phyloP scores from a whole-genome alignment of 805 yeast species.

The Nakazawaea ishiwadae region DNA sequence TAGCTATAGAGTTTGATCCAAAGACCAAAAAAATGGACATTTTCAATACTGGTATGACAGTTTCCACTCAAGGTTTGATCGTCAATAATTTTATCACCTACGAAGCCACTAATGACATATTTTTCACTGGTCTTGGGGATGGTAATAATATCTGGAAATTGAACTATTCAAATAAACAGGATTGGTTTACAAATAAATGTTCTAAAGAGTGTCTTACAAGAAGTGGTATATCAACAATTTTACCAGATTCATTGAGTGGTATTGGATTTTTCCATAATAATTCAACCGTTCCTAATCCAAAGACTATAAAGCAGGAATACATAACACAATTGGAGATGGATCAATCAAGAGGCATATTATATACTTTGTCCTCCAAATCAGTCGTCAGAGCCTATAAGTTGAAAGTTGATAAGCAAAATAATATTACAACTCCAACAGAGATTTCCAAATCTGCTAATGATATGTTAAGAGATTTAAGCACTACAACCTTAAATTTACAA shows the following conservation, averaged over 20 bases:
- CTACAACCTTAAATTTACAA: constrained; percentile 26
- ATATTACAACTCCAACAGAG: constrained; percentile 25
- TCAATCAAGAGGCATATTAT: constrained; percentile 69
- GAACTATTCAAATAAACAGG: constrained; percentile 74
- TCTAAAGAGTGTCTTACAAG: constrained; percentile 80
- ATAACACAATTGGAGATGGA: constrained; percentile 69
- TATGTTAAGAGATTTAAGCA: constrained; percentile 42
- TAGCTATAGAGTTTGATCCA: constrained; percentile 58
- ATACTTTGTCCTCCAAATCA: constrained; percentile 78
- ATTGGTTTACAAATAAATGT: constrained; percentile 83
- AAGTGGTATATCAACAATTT: constrained; percentile 48
- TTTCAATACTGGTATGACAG: constrained; percentile 78
- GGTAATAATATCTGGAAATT: constrained; percentile 84
- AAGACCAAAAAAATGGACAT: constrained; percentile 51
- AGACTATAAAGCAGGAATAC: constrained; percentile 41
- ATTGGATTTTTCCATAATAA: constrained; percentile 16
- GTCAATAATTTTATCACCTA: constrained; percentile 58
- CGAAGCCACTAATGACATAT: constrained; percentile 69
- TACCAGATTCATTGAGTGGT: constrained; percentile 30
- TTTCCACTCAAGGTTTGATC: constrained; percentile 73
- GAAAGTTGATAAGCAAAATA: constrained; percentile 33
- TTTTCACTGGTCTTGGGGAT: constrained; percentile 77
- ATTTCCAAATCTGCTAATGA: constrained; percentile 38
- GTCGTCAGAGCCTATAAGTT: constrained; percentile 75
- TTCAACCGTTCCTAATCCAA: constrained; percentile 3